phyloP scores from a whole-genome alignment of 2,329 filamentous ascomycete genomes.

The Hymenoscyphus infarciens region DNA sequence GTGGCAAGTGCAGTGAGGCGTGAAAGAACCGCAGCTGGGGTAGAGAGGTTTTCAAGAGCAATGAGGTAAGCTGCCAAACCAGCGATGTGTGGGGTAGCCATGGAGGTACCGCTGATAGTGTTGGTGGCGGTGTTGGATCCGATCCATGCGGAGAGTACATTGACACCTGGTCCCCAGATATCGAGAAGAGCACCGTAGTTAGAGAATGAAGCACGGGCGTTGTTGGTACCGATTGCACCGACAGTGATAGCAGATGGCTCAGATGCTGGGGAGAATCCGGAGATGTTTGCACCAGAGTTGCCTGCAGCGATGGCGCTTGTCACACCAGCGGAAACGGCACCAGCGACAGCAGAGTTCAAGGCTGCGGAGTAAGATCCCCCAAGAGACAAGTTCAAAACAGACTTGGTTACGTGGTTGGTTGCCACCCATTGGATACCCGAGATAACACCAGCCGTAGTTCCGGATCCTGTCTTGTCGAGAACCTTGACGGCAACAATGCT shows the following conservation, averaged over 20 bases:
- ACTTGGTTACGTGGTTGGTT: conserved; percentile 31
- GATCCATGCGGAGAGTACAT: conserved; percentile 46
- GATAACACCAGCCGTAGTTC: conserved; percentile 37
- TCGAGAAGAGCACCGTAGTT: conserved; percentile 50
- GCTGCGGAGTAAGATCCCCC: conserved; percentile 44
- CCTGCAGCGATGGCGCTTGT: conserved; percentile 53
- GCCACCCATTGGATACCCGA: conserved; percentile 39
- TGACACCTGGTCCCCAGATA: conserved; percentile 48
- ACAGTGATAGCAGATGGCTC: conserved; percentile 49
- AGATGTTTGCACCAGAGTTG: conserved; percentile 43
- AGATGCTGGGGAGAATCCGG: conserved; percentile 46
- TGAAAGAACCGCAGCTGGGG: conserved; percentile 39
- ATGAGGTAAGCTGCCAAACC: conserved; percentile 68
- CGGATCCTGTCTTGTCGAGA: conserved; percentile 33
- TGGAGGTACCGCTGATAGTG: conserved; percentile 56
- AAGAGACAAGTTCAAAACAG: conserved; percentile 55
- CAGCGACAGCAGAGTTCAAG: conserved; percentile 45
- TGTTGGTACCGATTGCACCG: conserved; percentile 43
- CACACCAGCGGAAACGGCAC: conserved; percentile 49
- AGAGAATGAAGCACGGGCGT: conserved; percentile 43
- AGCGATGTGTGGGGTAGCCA: conserved; percentile 65
- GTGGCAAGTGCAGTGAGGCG: conserved; percentile 39
- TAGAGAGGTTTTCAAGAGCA: conserved; percentile 39
- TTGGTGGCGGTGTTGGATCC: conserved; percentile 42
- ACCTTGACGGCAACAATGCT: conserved; percentile 41